Base-by-base conservation (phyloP, 495 filamentous ascomycete genomes). In the Pyrenula aspistea region DNA sequence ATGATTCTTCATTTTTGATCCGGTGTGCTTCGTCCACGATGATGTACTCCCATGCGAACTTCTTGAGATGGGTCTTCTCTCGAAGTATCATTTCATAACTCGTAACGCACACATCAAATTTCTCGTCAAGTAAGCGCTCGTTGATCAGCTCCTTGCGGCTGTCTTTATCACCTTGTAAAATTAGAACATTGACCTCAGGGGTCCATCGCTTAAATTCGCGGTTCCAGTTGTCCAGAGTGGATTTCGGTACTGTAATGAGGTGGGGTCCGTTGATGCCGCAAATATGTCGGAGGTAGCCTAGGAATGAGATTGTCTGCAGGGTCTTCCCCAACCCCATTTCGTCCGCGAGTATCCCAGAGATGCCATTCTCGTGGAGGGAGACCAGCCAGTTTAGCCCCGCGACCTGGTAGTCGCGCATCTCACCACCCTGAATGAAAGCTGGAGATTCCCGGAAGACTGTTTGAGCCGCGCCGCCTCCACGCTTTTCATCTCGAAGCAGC, bases 41-140 rank as follows among this genome's bases (percentile, higher is more conserved):
- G 70, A 99, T 97, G 67, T 99, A 99, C 67, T 99, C 93, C 94
- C 94, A 99, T 0, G 94, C 90, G 65, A 97, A 94, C 68, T 97
- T 97, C 73, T 94, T 94, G 51, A 99, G 71, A 63, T 95, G 89
- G 0, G 88, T 77, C 72, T 99, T 97, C 66, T 99, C 94, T 49
- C 93, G 83, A 1, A 99, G 78, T 57, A 99, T 87, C 89, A 95
- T 94, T 67, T 95, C 89, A 68, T 95, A 95, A 65, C 88, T 92
- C n/a, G 89, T 95, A 60, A 95, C 88, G 70, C 90, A 91, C 10
- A 92, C 88, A 64, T 95, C 89, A 60, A 95, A 95, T 55, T 92
- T 88, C 68, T 95, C 90, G 57, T 93, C 88, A 20, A 94, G 74
- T 22, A 99, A 77, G 1, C 88, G 87, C 19, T 97, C 91, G 59